A percentile compares a stretch with the other conserved stretches of the same genome.
These are phyloP conservation scores for Backusella australiensis DNA, from an alignment of 192 early-diverging fungal genomes.

Conservation along the genomic window DNA sequence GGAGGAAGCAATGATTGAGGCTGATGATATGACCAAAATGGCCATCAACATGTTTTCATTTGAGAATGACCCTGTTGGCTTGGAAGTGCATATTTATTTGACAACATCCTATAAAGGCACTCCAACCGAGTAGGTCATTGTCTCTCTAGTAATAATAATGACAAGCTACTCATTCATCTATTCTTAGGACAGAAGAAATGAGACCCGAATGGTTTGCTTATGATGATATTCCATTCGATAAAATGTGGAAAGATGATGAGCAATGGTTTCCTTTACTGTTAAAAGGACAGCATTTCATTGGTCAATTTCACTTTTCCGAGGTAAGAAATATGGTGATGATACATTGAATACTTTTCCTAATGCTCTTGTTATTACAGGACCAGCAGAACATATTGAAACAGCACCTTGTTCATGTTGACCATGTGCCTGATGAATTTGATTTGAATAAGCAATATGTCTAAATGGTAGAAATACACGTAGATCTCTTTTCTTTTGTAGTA, in stretches of 20 bases:
- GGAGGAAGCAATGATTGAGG: constrained; percentile 55
- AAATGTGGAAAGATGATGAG: constrained; percentile 75
- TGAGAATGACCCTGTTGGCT: constrained; percentile 53
- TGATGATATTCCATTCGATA: constrained; percentile 54
- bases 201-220: constrained; percentile 65
- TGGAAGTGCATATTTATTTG: constrained; percentile 68
- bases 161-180: not conserved
- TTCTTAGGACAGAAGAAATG: constrained; percentile 69
- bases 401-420: not conserved
- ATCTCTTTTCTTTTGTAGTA: not conserved
- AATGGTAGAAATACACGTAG: too few species aligned
- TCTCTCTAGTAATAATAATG: not conserved
- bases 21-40: constrained; percentile 39
- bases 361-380: constrained; percentile 6
- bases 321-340: not conserved
- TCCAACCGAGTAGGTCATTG: constrained; percentile 52
- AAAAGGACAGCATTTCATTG: constrained; percentile 41
- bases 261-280: constrained; percentile 63
- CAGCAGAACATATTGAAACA: constrained; percentile 16
- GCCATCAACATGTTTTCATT: constrained; percentile 67
- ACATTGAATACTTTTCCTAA: not conserved
- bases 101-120: constrained; percentile 43
- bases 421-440: constrained; percentile 10
- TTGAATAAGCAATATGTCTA: not conserved
- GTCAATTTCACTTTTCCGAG: constrained; percentile 45